Evolutionary conservation across 495 filamentous ascomycete genomes (phyloP), one percentile per base, ranked within the genome.

Genomic region (Hyaloscypha finlandica): DNA sequence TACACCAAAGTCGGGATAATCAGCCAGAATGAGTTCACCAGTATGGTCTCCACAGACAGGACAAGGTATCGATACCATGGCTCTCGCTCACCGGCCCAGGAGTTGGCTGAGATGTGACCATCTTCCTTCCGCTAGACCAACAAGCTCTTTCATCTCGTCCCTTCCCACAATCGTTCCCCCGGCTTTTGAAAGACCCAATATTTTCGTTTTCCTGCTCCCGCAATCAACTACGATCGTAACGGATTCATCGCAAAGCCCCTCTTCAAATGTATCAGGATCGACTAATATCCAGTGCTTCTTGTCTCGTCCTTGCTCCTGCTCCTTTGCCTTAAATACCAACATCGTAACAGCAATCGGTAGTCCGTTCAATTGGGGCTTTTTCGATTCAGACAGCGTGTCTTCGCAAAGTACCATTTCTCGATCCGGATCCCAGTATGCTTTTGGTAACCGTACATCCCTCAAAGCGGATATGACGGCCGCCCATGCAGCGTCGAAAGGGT

Each of bases 231-330:
- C 87, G 65, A 95, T 75, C 22, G 85, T 91, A 22, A 92, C 81
- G 19, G 77, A 80, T 80, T 98, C 95, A 57, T 86, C 79, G 74
- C 89, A 94, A 37, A 96, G 69, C 2, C 79, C 85, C 79, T 97
- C 95, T 78, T 99, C 95, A 67, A 95, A 89, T 35, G 90, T 85
- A 83, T 99, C 95, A 42, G 91, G 91, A 79, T 99, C 95, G 12
- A 88, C 86, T 59, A 99, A 76, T 3, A 97, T 77, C 92, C 91
- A 95, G 57, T 81, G 83, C 74, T 83, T 78, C 55, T 81, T 81
- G 75, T 78, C 76, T 66, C 71, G 61, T 62, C 72, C 71, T 51
- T 78, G 83, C 66, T 76, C 78, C 20, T 82, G 80, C 75, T 87
- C 85, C 75, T 88, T 84, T n/a, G 85, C 80, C 69, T 81, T 83